phyloP scores from a whole-genome alignment of 352 stramenopile genomes.

The Phytophthora sansomeana region DNA sequence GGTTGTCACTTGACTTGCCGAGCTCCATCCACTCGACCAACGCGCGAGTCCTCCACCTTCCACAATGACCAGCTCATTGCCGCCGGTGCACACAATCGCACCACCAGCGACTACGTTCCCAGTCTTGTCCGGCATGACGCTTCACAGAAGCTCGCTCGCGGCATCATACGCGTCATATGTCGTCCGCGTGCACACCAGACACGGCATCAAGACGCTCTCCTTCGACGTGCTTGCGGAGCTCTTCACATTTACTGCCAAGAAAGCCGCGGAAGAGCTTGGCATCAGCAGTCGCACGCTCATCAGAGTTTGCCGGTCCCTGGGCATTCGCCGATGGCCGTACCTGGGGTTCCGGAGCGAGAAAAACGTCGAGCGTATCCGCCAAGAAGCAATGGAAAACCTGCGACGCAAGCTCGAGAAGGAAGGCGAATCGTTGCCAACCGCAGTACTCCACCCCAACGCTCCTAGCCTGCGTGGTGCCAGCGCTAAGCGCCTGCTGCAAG shows the following conservation, averaged over 20 bases:
- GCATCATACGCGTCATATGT: slow-evolving; percentile 64
- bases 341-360: slow-evolving; percentile 83
- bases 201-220: slow-evolving; percentile 82
- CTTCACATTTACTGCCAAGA: slow-evolving; percentile 81
- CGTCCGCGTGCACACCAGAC: slow-evolving; percentile 66
- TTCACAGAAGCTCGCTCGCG: slow-evolving; percentile 41
- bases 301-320: slow-evolving; percentile 75
- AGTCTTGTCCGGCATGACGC: slow-evolving; percentile 17
- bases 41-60: slow-evolving; percentile 16
- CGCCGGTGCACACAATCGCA: slow-evolving; percentile 32
- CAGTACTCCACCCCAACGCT: slow-evolving; percentile 50
- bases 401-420: slow-evolving; percentile 72
- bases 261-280: slow-evolving; percentile 74
- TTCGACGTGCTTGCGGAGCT: slow-evolving; percentile 74
- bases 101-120: slow-evolving; percentile 18
- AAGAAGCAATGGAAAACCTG: slow-evolving; percentile 83
- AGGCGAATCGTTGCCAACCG: slow-evolving; percentile 38
- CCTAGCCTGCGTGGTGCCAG: slow-evolving; percentile 70
- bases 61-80: slow-evolving; percentile 33
- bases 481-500: slow-evolving; percentile 75
- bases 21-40: slow-evolving; percentile 17
- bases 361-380: slow-evolving; percentile 79
- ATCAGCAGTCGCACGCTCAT: slow-evolving; percentile 85
- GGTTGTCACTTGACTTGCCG: slow-evolving; percentile 7
- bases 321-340: slow-evolving; percentile 83